Conservation (phyloP, 176 grass and related monocot species). For the Saccharum spontaneum region DNA sequence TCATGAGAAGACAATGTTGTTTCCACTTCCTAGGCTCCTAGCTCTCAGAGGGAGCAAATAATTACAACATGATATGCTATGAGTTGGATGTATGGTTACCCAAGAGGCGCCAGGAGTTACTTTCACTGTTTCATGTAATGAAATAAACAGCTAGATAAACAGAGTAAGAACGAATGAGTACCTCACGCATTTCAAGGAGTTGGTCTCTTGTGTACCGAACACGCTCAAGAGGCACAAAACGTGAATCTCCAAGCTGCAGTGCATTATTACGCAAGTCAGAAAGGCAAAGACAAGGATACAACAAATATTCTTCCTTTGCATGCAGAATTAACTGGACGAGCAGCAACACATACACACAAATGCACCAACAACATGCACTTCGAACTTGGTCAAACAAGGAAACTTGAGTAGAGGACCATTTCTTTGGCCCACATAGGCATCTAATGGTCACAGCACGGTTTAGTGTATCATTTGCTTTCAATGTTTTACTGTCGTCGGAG, state of each 20-base stretch:
- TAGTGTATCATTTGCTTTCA: constrained; percentile 12
- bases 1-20: not conserved
- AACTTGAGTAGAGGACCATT: not conserved
- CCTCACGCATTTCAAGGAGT: constrained; percentile 67
- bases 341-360: not conserved
- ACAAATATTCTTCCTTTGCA: not conserved
- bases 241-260: constrained; percentile 55
- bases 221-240: constrained; percentile 47
- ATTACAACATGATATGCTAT: not conserved
- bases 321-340: not conserved
- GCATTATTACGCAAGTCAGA: not conserved
- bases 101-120: not conserved
- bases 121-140: not conserved
- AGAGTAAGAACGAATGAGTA: constrained; percentile 27
- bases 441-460: not conserved
- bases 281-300: not conserved
- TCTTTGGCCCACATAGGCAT: not conserved
- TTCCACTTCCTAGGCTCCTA: not conserved
- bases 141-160: not conserved
- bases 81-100: not conserved
- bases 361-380: not conserved
- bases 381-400: not conserved
- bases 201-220: constrained; percentile 66
- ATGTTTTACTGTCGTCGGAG: not conserved
- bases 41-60: not conserved